phyloP scores from a whole-genome alignment of 108 stramenopile species.

The Cyclotella atomus region DNA sequence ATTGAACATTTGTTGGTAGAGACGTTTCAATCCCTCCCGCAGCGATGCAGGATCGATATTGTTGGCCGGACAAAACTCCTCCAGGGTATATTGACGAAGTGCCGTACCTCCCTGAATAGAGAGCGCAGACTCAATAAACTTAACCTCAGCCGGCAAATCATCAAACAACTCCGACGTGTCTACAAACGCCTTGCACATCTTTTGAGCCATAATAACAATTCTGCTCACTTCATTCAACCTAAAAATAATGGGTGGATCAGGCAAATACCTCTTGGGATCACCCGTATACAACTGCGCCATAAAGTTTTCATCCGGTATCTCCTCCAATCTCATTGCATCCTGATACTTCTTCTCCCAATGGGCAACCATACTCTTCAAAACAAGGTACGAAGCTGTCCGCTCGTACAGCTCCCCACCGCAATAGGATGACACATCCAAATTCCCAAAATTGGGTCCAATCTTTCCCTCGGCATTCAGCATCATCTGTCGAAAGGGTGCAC shows the following conservation, averaged over 20 bases:
- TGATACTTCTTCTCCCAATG: constrained; percentile 88
- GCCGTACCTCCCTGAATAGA: constrained; percentile 79
- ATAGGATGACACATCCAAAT: constrained; percentile 69
- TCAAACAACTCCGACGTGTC: constrained; percentile 57
- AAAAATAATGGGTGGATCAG: constrained; percentile 79
- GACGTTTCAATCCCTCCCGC: constrained; percentile 76
- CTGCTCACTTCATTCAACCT: constrained; percentile 70
- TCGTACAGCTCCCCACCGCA: constrained; percentile 72
- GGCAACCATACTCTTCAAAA: constrained; percentile 86
- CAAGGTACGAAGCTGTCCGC: constrained; percentile 78
- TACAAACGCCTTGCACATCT: constrained; percentile 77
- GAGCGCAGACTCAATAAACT: constrained; percentile 74
- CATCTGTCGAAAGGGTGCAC: constrained; percentile 87
- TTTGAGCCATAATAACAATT: constrained; percentile 77
- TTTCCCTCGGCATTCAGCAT: constrained; percentile 75
- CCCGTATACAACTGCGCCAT: constrained; percentile 55
- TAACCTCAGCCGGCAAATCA: constrained; percentile 76
- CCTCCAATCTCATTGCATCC: constrained; percentile 73
- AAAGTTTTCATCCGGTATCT: constrained; percentile 50
- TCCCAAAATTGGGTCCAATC: constrained; percentile 86
- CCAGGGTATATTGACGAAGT: constrained; percentile 73
- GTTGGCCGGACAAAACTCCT: constrained; percentile 80
- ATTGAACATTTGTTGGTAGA: constrained; percentile 74
- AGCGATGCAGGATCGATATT: constrained; percentile 70
- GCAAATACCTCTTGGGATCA: constrained; percentile 81